Percentiles rank a stretch among this genome's conserved stretches.
These are phyloP conservation scores for Dactylonectria macrodidyma DNA, from an alignment of 2,329 filamentous ascomycete species.

Conservation along the genomic window DNA sequence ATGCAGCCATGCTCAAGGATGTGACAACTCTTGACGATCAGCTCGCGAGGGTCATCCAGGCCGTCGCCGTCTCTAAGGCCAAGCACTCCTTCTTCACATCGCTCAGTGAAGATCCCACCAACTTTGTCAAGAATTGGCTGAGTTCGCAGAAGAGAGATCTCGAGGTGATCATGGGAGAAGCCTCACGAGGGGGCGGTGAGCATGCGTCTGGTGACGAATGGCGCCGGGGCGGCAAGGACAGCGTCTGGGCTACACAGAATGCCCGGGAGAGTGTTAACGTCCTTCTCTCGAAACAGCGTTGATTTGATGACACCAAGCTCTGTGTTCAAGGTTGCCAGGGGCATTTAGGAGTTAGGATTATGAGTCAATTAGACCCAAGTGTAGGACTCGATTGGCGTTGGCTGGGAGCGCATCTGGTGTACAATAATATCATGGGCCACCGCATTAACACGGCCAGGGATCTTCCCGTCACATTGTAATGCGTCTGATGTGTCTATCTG, in stretches of 20 bases:
- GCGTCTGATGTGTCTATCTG: conserved; percentile 23
- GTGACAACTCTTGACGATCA: conserved; percentile 87
- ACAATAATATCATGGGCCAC: conserved; percentile 45
- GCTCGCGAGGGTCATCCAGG: conserved; percentile 85
- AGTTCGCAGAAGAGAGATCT: conserved; percentile 92
- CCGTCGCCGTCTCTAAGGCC: conserved; percentile 86
- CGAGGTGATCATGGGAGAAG: conserved; percentile 89
- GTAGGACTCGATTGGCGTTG: conserved; percentile 45
- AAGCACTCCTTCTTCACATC: conserved; percentile 90
- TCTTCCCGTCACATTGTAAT: conserved; percentile 27
- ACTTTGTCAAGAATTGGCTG: conserved; percentile 89
- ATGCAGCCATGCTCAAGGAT: conserved; percentile 80
- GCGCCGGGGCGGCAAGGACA: conserved; percentile 71
- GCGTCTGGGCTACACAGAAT: conserved; percentile 71
- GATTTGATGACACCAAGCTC: conserved; percentile 16
- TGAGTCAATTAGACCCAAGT: conserved; percentile 38
- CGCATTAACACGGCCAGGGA: conserved; percentile 31
- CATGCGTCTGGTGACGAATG: conserved; percentile 76
- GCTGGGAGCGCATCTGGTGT: conserved; percentile 43
- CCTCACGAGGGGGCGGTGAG: conserved; percentile 73
- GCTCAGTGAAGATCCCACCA: conserved; percentile 84
- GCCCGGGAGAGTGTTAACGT: conserved; percentile 76
- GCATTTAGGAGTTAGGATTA: conserved; percentile 41
- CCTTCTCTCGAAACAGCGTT: conserved; percentile 68
- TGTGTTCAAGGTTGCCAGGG: conserved; percentile 18